phyloP scores from a whole-genome alignment of 1,284 basidiomycete species.

The Irpex sp. region DNA sequence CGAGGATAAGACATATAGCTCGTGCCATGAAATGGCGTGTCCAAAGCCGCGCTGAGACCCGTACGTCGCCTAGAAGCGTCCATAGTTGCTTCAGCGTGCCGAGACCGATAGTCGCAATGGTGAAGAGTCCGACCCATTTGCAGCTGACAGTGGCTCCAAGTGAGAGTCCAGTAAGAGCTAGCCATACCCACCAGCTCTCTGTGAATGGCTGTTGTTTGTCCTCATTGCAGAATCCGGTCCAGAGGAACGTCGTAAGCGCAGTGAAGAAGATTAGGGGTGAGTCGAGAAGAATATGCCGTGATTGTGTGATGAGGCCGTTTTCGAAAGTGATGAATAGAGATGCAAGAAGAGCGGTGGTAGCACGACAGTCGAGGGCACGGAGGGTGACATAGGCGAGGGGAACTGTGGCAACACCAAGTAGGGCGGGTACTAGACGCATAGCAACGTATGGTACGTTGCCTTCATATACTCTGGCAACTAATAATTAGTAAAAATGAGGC shows the following conservation, averaged over 20 bases:
- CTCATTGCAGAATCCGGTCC: constrained; percentile 89
- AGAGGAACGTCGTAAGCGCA: constrained; percentile 81
- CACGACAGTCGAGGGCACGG: constrained; percentile 85
- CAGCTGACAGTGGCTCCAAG: constrained; percentile 93
- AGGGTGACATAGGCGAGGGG: constrained; percentile 93
- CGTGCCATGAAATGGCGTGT: constrained; percentile 84
- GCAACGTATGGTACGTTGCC: constrained; percentile 85
- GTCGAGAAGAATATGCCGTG: constrained; percentile 94
- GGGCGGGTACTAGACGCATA: constrained; percentile 90
- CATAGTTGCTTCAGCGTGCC: constrained; percentile 87
- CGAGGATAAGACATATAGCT: constrained; percentile 80
- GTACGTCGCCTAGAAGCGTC: constrained; percentile 84
- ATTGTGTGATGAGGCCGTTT: constrained; percentile 94
- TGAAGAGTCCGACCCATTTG: constrained; percentile 99
- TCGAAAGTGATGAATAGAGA: constrained; percentile 93
- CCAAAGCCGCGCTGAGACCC: constrained; percentile 72
- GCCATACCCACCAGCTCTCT: constrained; percentile 88
- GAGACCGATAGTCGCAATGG: constrained; percentile 91
- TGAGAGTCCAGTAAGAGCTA: constrained; percentile 81
- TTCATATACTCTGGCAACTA: constrained; percentile 63
- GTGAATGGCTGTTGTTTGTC: constrained; percentile 82
- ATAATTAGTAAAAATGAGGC: constrained; percentile 6
- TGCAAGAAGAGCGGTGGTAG: constrained; percentile 86
- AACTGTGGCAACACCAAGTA: constrained; percentile 86
- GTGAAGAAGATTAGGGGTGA: constrained; percentile 98